Percentiles rank a stretch among this genome's conserved stretches.
phyloP scores from a whole-genome alignment of 192 early-diverging fungal genomes.

The Backusella morwellensis region DNA sequence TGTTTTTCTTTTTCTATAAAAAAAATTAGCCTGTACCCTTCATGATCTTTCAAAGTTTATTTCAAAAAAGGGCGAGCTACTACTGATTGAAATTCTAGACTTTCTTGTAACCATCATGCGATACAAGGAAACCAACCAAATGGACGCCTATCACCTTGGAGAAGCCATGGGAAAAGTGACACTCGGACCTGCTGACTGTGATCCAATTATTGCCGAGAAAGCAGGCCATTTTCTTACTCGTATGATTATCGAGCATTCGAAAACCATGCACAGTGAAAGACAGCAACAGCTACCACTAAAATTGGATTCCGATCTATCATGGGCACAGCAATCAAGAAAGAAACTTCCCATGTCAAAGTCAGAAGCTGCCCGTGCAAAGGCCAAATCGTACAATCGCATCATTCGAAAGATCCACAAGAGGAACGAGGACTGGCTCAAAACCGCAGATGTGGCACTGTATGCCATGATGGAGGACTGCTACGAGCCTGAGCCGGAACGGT shows the following conservation, averaged over 20 bases:
- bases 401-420: neutral
- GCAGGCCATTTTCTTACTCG: conserved; percentile 25
- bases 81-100: conserved; percentile 27
- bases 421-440: conserved; percentile 4
- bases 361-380: conserved; percentile 17
- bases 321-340: neutral
- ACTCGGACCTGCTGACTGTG: conserved; percentile 26
- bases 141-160: conserved; percentile 25
- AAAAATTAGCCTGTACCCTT: conserved; percentile 22
- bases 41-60: conserved; percentile 13
- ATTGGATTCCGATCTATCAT: neutral
- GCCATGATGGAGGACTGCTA: conserved; percentile 16
- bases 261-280: conserved; percentile 6
- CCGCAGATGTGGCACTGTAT: neutral
- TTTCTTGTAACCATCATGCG: conserved; percentile 28
- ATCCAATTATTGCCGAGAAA: conserved; percentile 25
- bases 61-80: conserved; percentile 3
- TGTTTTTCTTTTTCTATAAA: neutral
- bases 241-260: conserved; percentile 27
- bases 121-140: conserved; percentile 21
- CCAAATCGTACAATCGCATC: conserved; percentile 22
- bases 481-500: neutral
- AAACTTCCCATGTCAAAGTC: conserved; percentile 3
- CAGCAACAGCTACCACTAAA: neutral
- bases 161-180: conserved; percentile 35